phyloP scores from a whole-genome alignment of 2,329 filamentous ascomycete species.

The Scedosporium dehoogii region DNA sequence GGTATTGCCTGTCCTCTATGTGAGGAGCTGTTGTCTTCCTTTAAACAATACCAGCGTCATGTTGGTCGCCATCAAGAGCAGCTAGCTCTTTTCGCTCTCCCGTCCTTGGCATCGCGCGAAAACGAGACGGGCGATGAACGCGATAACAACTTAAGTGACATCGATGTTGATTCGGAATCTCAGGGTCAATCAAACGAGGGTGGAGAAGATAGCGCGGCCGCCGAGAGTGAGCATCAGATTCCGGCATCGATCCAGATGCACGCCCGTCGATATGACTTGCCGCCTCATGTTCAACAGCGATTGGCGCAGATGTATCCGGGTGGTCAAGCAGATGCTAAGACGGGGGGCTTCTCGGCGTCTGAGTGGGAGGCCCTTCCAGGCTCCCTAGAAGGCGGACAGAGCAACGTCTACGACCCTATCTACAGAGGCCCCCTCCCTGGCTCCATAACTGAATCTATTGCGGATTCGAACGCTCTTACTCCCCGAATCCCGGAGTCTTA shows the following conservation, averaged over 20 bases:
- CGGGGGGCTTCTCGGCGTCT: slow-evolving; percentile 42
- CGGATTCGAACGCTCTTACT: neutral
- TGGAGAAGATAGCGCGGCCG: no score
- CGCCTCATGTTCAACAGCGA: slow-evolving; percentile 20
- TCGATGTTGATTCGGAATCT: no score
- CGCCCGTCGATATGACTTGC: slow-evolving; percentile 7
- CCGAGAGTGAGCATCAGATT: no score
- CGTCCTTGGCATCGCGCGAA: neutral
- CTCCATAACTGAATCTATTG: neutral
- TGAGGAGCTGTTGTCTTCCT: slow-evolving; percentile 2
- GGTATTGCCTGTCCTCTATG: slow-evolving; percentile 13
- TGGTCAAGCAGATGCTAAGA: slow-evolving; percentile 17
- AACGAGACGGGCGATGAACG: neutral
- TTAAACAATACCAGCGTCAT: slow-evolving; percentile 15
- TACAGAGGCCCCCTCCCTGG: slow-evolving; percentile 50
- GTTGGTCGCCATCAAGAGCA: slow-evolving; percentile 17
- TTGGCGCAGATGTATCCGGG: slow-evolving; percentile 6
- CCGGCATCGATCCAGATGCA: slow-evolving; percentile 12
- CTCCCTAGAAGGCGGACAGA: slow-evolving; percentile 67
- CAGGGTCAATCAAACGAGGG: no score
- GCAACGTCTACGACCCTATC: slow-evolving; percentile 77
- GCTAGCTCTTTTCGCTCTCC: slow-evolving; percentile 15
- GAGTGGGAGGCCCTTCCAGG: slow-evolving; percentile 80
- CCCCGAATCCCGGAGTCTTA: slow-evolving; percentile 47
- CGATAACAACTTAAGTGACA: no score